These are phyloP conservation scores for Rosa multiflora DNA, from an alignment of 306 rosid genomes.

Conservation along the genomic window DNA sequence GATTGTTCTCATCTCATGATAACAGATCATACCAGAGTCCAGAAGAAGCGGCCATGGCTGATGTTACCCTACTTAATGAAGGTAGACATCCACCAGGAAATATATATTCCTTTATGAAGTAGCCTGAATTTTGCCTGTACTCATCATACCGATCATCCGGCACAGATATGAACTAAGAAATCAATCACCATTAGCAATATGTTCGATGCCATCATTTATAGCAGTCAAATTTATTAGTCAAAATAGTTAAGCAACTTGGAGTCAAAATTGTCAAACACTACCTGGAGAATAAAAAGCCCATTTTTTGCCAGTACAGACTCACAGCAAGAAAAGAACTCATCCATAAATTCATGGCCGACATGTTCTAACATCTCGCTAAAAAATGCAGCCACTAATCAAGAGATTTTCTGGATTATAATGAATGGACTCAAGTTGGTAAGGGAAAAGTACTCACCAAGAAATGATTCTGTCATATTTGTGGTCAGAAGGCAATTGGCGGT, in stretches of 20 bases:
- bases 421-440: not conserved
- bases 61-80: constrained; percentile 66
- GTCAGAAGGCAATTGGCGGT: constrained; percentile 61
- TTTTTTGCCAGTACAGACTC: constrained; percentile 64
- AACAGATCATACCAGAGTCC: constrained; percentile 53
- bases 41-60: constrained; percentile 63
- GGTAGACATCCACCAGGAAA: constrained; percentile 89
- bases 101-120: constrained; percentile 72
- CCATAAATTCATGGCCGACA: constrained; percentile 80
- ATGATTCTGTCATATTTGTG: constrained; percentile 69
- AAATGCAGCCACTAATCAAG: constrained; percentile 3
- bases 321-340: constrained; percentile 68
- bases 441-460: constrained; percentile 54
- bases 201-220: not conserved
- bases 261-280: constrained; percentile 12
- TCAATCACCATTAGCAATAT: constrained; percentile 26
- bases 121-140: constrained; percentile 63
- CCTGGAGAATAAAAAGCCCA: constrained; percentile 77
- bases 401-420: not conserved
- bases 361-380: constrained; percentile 83
- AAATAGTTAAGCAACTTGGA: not conserved
- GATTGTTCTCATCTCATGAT: not conserved
- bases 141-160: constrained; percentile 66
- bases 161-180: constrained; percentile 56
- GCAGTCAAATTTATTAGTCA: not conserved